A percentile compares a stretch with the other conserved stretches of the same genome.
Evolutionary conservation across 1,284 basidiomycete genomes (phyloP).

Genomic region (Ceraceosorus guamensis): DNA sequence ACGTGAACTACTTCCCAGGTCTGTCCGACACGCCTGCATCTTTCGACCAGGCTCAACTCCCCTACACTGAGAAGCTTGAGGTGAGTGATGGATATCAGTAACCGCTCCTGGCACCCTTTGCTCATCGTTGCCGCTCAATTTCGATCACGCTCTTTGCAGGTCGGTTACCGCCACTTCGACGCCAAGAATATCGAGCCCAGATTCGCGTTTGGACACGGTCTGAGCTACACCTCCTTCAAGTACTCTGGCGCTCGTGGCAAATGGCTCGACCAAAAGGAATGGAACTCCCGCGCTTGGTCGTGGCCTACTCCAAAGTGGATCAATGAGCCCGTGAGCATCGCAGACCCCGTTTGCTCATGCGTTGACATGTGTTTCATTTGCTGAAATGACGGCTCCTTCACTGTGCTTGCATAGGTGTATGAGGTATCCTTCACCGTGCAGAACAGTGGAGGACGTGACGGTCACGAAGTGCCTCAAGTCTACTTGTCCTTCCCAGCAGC

Average conservation of each 20-base stretch:
- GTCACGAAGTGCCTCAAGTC: conserved; percentile 35
- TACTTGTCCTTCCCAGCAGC: conserved; percentile 32
- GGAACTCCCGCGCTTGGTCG: conserved; percentile 8
- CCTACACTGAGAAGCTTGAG: conserved; percentile 34
- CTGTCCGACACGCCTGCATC: conserved; percentile 8
- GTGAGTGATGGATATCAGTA: neutral
- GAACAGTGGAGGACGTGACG: conserved; percentile 30
- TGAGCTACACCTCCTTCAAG: conserved; percentile 36
- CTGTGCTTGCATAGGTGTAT: conserved; percentile 6
- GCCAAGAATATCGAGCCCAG: conserved; percentile 26
- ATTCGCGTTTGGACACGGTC: conserved; percentile 32
- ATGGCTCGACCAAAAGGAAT: conserved; percentile 20
- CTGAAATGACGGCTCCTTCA: too few species aligned
- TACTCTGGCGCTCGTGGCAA: conserved; percentile 23
- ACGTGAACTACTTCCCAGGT: conserved; percentile 20
- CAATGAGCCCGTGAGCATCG: conserved; percentile 14
- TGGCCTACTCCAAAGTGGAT: conserved; percentile 27
- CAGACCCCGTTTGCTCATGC: too few species aligned
- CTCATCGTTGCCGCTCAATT: too few species aligned
- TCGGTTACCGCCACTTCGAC: conserved; percentile 38
- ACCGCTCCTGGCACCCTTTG: too few species aligned
- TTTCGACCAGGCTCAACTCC: conserved; percentile 17
- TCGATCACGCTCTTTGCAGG: too few species aligned
- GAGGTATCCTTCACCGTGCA: conserved; percentile 26
- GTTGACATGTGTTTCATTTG: too few species aligned